A percentile compares a stretch with the other conserved stretches of the same genome.
phyloP scores from a whole-genome alignment of 2,329 filamentous ascomycete genomes.

The Pseudogymnoascus sp. region DNA sequence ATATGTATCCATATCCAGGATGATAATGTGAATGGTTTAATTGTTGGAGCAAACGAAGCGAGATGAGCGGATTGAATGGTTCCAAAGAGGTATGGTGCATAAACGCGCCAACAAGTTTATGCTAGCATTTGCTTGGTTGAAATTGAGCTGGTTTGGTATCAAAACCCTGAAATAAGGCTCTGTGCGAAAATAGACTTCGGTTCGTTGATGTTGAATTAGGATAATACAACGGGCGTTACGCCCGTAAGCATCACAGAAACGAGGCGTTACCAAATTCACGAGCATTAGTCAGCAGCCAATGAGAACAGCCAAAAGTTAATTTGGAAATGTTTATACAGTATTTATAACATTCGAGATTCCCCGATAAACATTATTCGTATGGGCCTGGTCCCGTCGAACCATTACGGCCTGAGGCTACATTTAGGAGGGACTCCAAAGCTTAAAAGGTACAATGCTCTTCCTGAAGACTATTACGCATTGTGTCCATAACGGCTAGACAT shows the following conservation, averaged over 20 bases:
- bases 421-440: not conserved
- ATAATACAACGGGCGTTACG: not conserved
- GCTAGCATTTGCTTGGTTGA: not conserved
- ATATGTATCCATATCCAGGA: constrained; percentile 1
- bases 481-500: not conserved
- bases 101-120: not conserved
- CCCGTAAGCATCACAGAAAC: not conserved
- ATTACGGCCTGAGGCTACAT: not conserved
- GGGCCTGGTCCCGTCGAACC: not conserved
- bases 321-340: not conserved
- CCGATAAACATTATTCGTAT: not conserved
- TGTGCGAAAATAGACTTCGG: not conserved
- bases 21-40: not conserved
- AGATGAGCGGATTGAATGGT: not conserved
- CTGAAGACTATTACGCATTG: not conserved
- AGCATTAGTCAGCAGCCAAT: constrained; percentile 1
- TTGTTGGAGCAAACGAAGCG: not conserved
- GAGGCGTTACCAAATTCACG: not conserved
- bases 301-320: not conserved
- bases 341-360: not conserved
- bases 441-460: not conserved
- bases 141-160: not conserved
- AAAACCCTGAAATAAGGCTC: not conserved
- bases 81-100: not conserved
- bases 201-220: not conserved